Conservation (phyloP, 148 eudicot genomes). For the Amaranthus cruentus region DNA sequence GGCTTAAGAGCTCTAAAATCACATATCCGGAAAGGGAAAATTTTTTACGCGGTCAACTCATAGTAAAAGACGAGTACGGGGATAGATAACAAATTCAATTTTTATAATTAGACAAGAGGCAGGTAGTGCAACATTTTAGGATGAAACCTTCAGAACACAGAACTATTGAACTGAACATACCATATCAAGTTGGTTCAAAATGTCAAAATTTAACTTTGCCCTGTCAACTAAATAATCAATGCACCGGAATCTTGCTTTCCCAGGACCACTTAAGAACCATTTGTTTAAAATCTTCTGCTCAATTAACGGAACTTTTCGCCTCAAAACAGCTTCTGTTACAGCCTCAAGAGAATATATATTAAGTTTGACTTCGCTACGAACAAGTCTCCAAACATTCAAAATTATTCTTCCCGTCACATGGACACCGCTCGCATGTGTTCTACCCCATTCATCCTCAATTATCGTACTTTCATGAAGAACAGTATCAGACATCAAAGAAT, state of each 20-base stretch:
- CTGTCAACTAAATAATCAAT: slow-evolving; percentile 55
- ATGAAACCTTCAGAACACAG: neutral
- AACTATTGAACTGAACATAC: slow-evolving; percentile 24
- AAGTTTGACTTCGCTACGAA: slow-evolving; percentile 78
- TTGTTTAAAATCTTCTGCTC: slow-evolving; percentile 51
- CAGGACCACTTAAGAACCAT: slow-evolving; percentile 91
- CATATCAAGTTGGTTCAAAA: slow-evolving; percentile 82
- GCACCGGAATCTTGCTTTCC: slow-evolving; percentile 73
- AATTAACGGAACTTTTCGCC: slow-evolving; percentile 66
- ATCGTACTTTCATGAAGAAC: slow-evolving; percentile 40
- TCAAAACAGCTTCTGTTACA: slow-evolving; percentile 81
- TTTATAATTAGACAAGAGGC: neutral
- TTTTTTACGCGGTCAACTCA: neutral
- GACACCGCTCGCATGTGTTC: slow-evolving; percentile 94
- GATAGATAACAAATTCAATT: neutral
- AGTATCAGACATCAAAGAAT: slow-evolving; percentile 45
- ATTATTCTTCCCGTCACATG: slow-evolving; percentile 92
- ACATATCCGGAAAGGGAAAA: neutral
- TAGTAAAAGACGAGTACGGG: neutral
- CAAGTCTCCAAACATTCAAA: slow-evolving; percentile 84
- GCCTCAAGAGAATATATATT: slow-evolving; percentile 82
- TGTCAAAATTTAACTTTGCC: slow-evolving; percentile 66
- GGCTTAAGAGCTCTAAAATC: neutral
- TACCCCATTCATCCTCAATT: slow-evolving; percentile 96
- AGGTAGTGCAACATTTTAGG: neutral